Percentiles rank a stretch among this genome's conserved stretches.
phyloP scores from a whole-genome alignment of 2,329 filamentous ascomycete genomes.

The Neophaeococcomyces mojaviensis region DNA sequence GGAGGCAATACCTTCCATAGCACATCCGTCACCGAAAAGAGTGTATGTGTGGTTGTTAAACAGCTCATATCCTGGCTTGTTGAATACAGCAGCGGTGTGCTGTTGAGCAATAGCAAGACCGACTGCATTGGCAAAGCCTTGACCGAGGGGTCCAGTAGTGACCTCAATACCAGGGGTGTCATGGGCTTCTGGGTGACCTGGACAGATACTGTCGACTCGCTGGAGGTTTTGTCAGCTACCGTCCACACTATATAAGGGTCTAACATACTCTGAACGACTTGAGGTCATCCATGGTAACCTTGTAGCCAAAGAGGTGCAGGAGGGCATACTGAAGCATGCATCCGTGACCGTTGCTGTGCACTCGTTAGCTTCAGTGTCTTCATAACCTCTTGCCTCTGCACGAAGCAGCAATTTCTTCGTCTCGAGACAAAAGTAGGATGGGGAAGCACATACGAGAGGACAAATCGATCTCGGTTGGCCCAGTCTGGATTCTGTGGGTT shows the following conservation, averaged over 20 bases:
- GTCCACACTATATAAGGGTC: constrained; percentile 41
- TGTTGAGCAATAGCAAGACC: constrained; percentile 95
- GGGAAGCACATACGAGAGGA: constrained; percentile 76
- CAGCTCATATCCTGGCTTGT: constrained; percentile 88
- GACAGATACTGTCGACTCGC: constrained; percentile 73
- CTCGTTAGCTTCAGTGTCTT: constrained; percentile 10
- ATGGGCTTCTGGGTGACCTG: constrained; percentile 92
- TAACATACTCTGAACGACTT: constrained; percentile 88
- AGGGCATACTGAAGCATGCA: constrained; percentile 99
- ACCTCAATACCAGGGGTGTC: constrained; percentile 97
- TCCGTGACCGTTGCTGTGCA: constrained; percentile 81
- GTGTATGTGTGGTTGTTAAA: constrained; percentile 94
- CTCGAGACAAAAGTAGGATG: background rate
- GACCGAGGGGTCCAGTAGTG: constrained; percentile 93
- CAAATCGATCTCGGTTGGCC: constrained; percentile 96
- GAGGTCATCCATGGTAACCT: constrained; percentile 76
- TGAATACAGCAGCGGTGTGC: constrained; percentile 84
- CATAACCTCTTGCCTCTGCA: background rate
- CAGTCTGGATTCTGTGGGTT: constrained; percentile 98
- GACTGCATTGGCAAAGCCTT: constrained; percentile 95
- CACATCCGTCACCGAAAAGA: constrained; percentile 96
- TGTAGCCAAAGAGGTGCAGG: constrained; percentile 93
- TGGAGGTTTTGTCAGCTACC: constrained; percentile 27
- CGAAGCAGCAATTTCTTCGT: background rate
- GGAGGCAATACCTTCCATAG: constrained; percentile 94